Evolutionary conservation across 495 filamentous ascomycete species (phyloP).

Genomic region (Penicillium tannophilum): DNA sequence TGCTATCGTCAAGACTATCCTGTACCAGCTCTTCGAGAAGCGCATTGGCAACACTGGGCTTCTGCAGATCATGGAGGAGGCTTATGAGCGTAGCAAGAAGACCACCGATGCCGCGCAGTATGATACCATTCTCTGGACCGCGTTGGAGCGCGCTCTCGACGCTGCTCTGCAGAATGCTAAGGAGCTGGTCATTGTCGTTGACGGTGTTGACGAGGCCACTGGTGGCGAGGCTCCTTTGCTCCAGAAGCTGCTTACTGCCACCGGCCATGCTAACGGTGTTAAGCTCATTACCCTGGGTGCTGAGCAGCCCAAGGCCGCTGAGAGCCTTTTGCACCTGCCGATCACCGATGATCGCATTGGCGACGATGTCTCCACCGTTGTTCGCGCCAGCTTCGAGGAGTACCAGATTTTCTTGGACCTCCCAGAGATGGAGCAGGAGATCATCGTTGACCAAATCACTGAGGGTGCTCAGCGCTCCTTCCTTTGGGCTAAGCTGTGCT

Average conservation of each 20-base stretch:
- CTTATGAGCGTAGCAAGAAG: constrained; percentile 30
- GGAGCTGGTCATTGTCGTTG: constrained; percentile 38
- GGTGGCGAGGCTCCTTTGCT: constrained; percentile 32
- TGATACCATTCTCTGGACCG: constrained; percentile 28
- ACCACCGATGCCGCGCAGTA: constrained; percentile 29
- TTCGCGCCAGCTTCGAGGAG: constrained; percentile 23
- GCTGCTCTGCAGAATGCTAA: constrained; percentile 33
- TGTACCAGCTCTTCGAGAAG: constrained; percentile 40
- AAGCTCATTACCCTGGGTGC: constrained; percentile 37
- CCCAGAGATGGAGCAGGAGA: constrained; percentile 32
- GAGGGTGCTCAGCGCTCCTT: constrained; percentile 41
- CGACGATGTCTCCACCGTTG: constrained; percentile 31
- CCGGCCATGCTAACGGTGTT: constrained; percentile 26
- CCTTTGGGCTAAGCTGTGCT: constrained; percentile 41
- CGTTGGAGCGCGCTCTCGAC: constrained; percentile 25
- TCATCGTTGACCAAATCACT: constrained; percentile 35
- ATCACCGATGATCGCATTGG: constrained; percentile 24
- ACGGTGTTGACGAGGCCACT: constrained; percentile 39
- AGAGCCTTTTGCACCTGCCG: constrained; percentile 19
- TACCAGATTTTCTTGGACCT: constrained; percentile 17
- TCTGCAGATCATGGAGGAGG: constrained; percentile 35
- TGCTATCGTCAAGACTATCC: constrained; percentile 34
- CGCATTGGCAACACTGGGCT: constrained; percentile 41
- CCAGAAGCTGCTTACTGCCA: constrained; percentile 28
- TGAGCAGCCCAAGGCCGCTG: constrained; percentile 24